phyloP scores from a whole-genome alignment of 768 basidiomycete species.

The Favolaschia claudopus region DNA sequence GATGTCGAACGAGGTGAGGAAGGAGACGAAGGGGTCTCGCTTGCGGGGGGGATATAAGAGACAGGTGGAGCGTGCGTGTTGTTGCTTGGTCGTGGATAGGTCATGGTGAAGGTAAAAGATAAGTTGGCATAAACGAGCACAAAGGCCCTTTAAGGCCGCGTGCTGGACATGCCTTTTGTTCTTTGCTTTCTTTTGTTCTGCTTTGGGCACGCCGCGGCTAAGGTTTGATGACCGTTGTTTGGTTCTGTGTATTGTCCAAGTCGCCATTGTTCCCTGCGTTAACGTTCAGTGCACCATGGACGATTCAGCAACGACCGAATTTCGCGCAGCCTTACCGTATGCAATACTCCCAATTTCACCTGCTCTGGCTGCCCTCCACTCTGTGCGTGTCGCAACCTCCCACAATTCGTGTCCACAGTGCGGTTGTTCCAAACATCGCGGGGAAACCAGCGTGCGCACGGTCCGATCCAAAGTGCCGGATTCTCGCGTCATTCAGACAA shows the following conservation, averaged over 20 bases:
- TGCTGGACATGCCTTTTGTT: slow-evolving; percentile 2
- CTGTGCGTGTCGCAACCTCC: slow-evolving; percentile 45
- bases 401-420: slow-evolving; percentile 44
- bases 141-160: neutral
- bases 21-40: slow-evolving; percentile 27
- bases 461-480: slow-evolving; percentile 35
- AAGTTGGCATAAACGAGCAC: neutral
- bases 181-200: too few relatives aligned
- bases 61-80: slow-evolving; percentile 28
- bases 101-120: slow-evolving; percentile 35
- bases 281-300: slow-evolving; percentile 9
- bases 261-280: slow-evolving; percentile 2
- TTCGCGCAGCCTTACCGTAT: slow-evolving; percentile 56
- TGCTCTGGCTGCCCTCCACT: slow-evolving; percentile 69
- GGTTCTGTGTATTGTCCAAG: too few relatives aligned
- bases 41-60: slow-evolving; percentile 29
- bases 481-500: slow-evolving; percentile 23
- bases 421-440: slow-evolving; percentile 55
- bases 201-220: too few relatives aligned
- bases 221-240: too few relatives aligned
- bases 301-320: slow-evolving; percentile 47
- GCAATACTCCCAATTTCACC: slow-evolving; percentile 60
- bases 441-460: slow-evolving; percentile 45
- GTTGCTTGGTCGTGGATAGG: slow-evolving; percentile 23
- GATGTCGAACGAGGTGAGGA: slow-evolving; percentile 33